These are phyloP conservation scores for Paraphaeosphaeria minitans DNA, from an alignment of 2,329 filamentous ascomycete species.

Conservation along the genomic window DNA sequence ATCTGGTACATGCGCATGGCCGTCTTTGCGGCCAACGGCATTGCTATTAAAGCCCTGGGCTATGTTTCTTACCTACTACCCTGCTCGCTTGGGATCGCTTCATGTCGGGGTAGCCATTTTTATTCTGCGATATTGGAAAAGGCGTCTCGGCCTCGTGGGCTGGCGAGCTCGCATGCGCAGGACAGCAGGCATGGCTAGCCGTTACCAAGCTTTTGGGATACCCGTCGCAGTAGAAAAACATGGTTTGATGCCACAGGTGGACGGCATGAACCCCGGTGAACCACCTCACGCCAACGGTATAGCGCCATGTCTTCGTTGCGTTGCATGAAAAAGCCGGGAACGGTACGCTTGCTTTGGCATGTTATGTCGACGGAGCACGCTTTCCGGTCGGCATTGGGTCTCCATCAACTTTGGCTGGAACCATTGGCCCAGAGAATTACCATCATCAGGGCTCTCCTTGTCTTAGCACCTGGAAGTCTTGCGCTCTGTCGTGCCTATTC, in stretches of 20 bases:
- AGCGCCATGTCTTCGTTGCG: conserved; percentile 18
- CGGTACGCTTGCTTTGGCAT: not conserved
- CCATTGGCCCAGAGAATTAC: not conserved
- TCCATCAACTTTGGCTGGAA: not conserved
- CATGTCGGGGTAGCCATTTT: conserved; percentile 17
- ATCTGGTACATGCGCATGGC: conserved; percentile 2
- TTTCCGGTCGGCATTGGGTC: not conserved
- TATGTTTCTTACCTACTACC: not conserved
- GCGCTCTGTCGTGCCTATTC: not conserved
- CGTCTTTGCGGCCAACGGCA: conserved; percentile 13
- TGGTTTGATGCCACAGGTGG: not conserved
- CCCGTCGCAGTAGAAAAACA: not conserved
- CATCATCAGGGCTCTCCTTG: not conserved
- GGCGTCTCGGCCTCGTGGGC: conserved; percentile 18
- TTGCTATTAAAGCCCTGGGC: conserved; percentile 17
- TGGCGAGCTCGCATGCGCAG: conserved; percentile 13
- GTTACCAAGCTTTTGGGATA: not conserved
- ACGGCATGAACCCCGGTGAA: not conserved
- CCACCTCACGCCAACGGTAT: not conserved
- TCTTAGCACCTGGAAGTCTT: not conserved
- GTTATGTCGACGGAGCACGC: not conserved
- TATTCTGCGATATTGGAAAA: conserved; percentile 10
- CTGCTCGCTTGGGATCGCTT: conserved; percentile 6
- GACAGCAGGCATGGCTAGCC: not conserved
- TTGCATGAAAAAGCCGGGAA: conserved; percentile 6